Percentiles rank a stretch among this genome's conserved stretches.
Conservation (phyloP, 2,329 filamentous ascomycete genomes). For the Malbranchea zuffiana region DNA sequence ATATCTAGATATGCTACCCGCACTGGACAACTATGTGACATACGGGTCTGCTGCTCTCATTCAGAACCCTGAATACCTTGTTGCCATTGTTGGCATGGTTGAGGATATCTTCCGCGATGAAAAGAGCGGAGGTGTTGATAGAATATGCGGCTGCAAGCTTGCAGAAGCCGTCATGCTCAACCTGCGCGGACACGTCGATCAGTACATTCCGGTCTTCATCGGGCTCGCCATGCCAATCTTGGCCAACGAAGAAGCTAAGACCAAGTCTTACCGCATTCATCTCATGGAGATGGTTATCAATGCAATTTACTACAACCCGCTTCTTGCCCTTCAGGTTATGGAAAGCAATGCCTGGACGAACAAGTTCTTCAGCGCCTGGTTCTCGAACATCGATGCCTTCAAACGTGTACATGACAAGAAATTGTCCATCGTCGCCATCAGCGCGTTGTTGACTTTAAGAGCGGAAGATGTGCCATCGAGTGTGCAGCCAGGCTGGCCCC, state of each 20-base stretch:
- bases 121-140: constrained; percentile 85
- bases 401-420: constrained; percentile 97
- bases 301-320: constrained; percentile 91
- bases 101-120: constrained; percentile 86
- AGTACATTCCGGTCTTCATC: constrained; percentile 80
- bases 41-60: constrained; percentile 73
- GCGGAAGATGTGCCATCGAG: constrained; percentile 79
- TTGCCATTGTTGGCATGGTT: constrained; percentile 87
- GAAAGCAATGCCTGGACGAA: constrained; percentile 92
- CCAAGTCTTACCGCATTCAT: constrained; percentile 90
- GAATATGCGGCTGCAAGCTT: constrained; percentile 95
- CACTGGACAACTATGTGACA: constrained; percentile 93
- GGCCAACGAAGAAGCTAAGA: constrained; percentile 59
- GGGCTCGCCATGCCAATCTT: constrained; percentile 79
- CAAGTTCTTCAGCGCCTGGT: constrained; percentile 98
- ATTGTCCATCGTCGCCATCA: constrained; percentile 88
- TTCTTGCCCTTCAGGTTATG: constrained; percentile 73
- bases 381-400: constrained; percentile 89
- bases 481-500: constrained; percentile 89
- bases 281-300: constrained; percentile 99
- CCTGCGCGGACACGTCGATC: constrained; percentile 76
- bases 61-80: constrained; percentile 74
- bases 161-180: constrained; percentile 96
- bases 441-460: constrained; percentile 66
- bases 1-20: constrained; percentile 82